These are phyloP conservation scores for Bryoerythrophyllum caledonicum DNA, from an alignment of 225 moss, liverwort and hornwort genomes.

Conservation along the genomic window DNA sequence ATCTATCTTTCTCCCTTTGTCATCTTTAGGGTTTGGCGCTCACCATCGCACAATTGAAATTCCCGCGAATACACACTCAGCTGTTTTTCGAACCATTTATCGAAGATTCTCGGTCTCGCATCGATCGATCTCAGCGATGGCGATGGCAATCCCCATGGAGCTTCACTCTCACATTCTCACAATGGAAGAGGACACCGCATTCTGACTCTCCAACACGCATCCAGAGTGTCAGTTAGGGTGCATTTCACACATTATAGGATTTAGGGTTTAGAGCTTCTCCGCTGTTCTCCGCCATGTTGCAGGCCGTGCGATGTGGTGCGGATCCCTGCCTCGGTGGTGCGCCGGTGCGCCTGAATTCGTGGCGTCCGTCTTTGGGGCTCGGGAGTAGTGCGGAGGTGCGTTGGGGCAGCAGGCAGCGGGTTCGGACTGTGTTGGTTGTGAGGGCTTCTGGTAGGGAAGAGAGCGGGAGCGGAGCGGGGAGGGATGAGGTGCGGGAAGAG, in stretches of 20 bases:
- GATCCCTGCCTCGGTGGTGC: constrained; percentile 25
- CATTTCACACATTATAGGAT: neutral
- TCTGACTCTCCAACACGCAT: neutral
- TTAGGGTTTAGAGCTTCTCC: constrained; percentile 13
- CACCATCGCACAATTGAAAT: constrained; percentile 9
- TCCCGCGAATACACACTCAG: neutral
- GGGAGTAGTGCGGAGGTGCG: neutral
- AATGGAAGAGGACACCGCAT: constrained; percentile 19
- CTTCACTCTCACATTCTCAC: too few relatives aligned
- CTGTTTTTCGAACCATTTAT: too few relatives aligned
- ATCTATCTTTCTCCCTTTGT: constrained; percentile 1
- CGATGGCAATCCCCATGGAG: neutral
- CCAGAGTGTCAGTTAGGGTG: neutral
- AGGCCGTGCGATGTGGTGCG: constrained; percentile 21
- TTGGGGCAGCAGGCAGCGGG: constrained; percentile 2
- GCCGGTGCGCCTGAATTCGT: constrained; percentile 19
- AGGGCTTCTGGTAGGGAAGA: constrained; percentile 26
- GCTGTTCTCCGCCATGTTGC: constrained; percentile 33
- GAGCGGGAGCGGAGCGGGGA: neutral
- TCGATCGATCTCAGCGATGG: neutral
- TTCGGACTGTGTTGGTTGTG: constrained; percentile 22
- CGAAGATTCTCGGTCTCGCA: neutral
- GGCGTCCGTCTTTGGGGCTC: constrained; percentile 11
- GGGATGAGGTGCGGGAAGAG: constrained; percentile 36
- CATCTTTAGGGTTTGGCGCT: constrained; percentile 42